These are phyloP conservation scores for Ilex asprella DNA, from an alignment of 257 asterid genomes.

Conservation along the genomic window DNA sequence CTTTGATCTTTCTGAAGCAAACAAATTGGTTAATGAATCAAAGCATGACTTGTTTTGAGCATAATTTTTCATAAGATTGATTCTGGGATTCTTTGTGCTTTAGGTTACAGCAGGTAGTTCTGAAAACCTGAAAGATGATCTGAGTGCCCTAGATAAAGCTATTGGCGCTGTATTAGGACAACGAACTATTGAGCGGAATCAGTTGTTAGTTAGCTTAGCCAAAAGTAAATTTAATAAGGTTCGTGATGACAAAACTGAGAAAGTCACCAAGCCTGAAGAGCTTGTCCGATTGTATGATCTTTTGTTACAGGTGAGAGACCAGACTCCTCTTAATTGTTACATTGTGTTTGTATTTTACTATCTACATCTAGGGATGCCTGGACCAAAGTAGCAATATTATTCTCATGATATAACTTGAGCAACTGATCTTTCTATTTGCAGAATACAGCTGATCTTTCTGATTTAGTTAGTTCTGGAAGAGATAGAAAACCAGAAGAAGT, in stretches of 20 bases:
- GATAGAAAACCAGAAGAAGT: conserved; percentile 83
- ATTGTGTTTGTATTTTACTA: neutral
- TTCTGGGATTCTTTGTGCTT: conserved; percentile 20
- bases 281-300: conserved; percentile 88
- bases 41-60: neutral
- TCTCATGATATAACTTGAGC: conserved; percentile 15
- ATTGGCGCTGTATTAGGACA: conserved; percentile 84
- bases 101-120: conserved; percentile 86
- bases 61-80: conserved; percentile 6
- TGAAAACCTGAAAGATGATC: conserved; percentile 81
- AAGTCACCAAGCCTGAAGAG: conserved; percentile 92
- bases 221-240: conserved; percentile 70
- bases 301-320: conserved; percentile 56
- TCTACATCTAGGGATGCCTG: neutral
- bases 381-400: conserved; percentile 11
- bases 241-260: conserved; percentile 84
- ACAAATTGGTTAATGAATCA: too few species aligned
- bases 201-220: conserved; percentile 74
- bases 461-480: conserved; percentile 92
- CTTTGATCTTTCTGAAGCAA: too few species aligned
- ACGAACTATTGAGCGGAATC: conserved; percentile 91
- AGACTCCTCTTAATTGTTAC: neutral
- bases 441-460: conserved; percentile 85
- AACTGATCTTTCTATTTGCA: conserved; percentile 29
- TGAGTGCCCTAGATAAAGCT: conserved; percentile 96